Base-by-base conservation (phyloP, 108 stramenopile genomes). In the Mediolabrus comicus region DNA sequence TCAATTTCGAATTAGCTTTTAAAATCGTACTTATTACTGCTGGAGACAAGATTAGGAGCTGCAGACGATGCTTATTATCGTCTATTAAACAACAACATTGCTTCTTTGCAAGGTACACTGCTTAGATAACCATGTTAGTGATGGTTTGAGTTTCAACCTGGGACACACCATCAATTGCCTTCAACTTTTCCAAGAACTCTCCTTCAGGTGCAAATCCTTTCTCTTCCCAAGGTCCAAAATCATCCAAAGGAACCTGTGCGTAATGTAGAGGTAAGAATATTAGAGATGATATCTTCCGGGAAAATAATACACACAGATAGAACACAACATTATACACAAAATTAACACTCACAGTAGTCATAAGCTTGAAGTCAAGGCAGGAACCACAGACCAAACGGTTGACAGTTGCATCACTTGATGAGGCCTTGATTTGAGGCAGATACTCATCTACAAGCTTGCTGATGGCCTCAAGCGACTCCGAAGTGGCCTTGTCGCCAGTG, bases 81-180 rank as follows among this genome's bases (percentile, higher is more conserved):
- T n/a, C n/a, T n/a, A n/a, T n/a, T n/a, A n/a, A n/a, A n/a, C n/a
- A n/a, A n/a, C n/a, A n/a, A n/a, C n/a, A n/a, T n/a, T n/a, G n/a
- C n/a, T n/a, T n/a, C n/a, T n/a, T n/a, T n/a, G n/a, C n/a, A n/a
- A n/a, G n/a, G n/a, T n/a, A n/a, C n/a, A n/a, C n/a, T n/a, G n/a
- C n/a, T 86, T 83, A 88, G 65, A 92, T 80, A 27, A 71, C 74
- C 85, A 88, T 86, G 65, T 86, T 76, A 41, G 95, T 96, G 54
- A 82, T 86, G 57, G 91, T 92, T 68, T 96, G 95, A 57, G 95
- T 96, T 77, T 96, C 95, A 27, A 94, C 85, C 60, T 86, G 75
- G 29, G 91, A 83, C 17, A 96, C 79, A 16, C 95, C 95, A 16
- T 89, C 87, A 78, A 96, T 96, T 9, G 79, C 85, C 76, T 88